phyloP scores from a whole-genome alignment of 176 grass and related monocot genomes.

The Urochloa ruziziensis region DNA sequence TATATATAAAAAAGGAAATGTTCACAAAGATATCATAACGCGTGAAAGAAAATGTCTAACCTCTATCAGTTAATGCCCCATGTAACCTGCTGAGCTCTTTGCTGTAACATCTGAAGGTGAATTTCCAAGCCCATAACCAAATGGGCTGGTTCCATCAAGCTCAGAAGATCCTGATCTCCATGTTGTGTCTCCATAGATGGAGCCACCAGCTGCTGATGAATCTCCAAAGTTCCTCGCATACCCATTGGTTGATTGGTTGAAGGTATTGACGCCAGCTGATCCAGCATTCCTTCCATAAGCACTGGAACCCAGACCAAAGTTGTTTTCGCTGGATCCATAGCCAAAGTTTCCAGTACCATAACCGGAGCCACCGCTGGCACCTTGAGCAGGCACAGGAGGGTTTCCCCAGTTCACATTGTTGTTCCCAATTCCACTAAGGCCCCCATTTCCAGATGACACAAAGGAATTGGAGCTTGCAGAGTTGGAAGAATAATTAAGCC shows the following conservation, averaged over 20 bases:
- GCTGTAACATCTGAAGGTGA: constrained; percentile 56
- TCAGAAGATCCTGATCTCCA: constrained; percentile 74
- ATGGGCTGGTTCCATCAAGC: constrained; percentile 64
- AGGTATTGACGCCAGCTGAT: constrained; percentile 49
- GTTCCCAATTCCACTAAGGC: constrained; percentile 67
- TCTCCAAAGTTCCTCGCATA: constrained; percentile 72
- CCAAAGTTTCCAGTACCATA: constrained; percentile 57
- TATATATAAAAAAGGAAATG: background rate
- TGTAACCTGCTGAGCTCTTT: constrained; percentile 60
- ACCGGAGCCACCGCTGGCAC: constrained; percentile 39
- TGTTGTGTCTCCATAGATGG: constrained; percentile 72
- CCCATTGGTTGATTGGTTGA: constrained; percentile 66
- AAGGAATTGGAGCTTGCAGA: constrained; percentile 63
- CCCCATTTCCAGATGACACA: constrained; percentile 62
- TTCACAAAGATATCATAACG: background rate
- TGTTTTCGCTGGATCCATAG: constrained; percentile 62
- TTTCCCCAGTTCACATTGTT: constrained; percentile 80
- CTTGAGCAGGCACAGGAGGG: constrained; percentile 63
- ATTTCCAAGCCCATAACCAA: constrained; percentile 74
- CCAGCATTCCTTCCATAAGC: constrained; percentile 63
- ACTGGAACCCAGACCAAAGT: constrained; percentile 50
- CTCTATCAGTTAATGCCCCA: constrained; percentile 74
- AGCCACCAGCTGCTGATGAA: constrained; percentile 48
- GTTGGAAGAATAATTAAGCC: constrained; percentile 64
- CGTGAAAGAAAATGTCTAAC: constrained; percentile 43